Evolutionary conservation across 306 rosid genomes (phyloP), one percentile per base, ranked within the genome.

Genomic region (Dalbergia oliveri): DNA sequence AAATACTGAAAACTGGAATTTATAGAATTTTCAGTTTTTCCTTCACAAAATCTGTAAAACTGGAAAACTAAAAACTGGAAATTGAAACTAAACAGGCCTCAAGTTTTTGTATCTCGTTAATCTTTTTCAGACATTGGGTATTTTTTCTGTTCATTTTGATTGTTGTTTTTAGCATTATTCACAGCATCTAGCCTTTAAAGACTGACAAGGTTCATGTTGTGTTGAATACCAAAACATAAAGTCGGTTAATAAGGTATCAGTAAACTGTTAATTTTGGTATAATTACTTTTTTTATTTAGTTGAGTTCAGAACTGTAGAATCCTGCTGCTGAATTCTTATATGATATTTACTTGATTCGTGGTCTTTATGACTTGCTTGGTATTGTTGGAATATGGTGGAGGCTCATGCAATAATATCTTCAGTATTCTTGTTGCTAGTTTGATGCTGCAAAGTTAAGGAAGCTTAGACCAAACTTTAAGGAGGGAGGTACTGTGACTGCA

Each of bases 401-500:
- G 72, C 35, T 57, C 16, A 1, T 43, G 31, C 64, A 77, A 18
- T 77, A 74, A 73, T 72, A 53, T 58, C 34, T 60, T 79, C 47
- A 66, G 45, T 77, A 23, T 70, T 34, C 41, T 2, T 81, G 62
- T 76, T 81, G 63, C 63, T 82, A 94, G 99, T 94, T 94, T 64
- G 97, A 94, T 94, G 90, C 95, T 84, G 87, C 86, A 31, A 94
- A 93, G 79, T 83, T 94, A 81, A 86, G 79, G 83, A 92, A 86
- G 83, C 97, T 94, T 58, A 90, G 86, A 79, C 94, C 99, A 61
- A 93, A 90, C 90, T 94, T 94, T 74, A 93, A 90, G 88, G 66
- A 87, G 87, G 93, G 93, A 26, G 98, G 97, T 76, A 74, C 97
- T 69, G 97, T 94, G 60, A 93, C 95, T 39, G 99, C 97, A 85